phyloP scores from a whole-genome alignment of 169 alveolate genomes.

The Plasmodium yoelii region DNA sequence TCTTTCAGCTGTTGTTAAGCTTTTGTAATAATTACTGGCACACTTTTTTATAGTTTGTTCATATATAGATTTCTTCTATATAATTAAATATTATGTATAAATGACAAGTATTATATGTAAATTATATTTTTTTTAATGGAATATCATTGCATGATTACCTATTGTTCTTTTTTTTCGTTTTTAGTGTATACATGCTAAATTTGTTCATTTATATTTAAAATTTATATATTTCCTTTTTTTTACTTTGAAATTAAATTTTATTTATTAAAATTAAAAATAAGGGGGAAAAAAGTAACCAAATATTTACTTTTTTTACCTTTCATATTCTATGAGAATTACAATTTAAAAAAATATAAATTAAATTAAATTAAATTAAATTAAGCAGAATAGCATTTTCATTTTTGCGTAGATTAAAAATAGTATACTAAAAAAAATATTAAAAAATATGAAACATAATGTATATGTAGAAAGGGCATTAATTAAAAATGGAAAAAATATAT shows the following conservation, averaged over 20 bases:
- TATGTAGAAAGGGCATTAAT: conserved; percentile 1
- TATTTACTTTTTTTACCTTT: conserved; percentile 26
- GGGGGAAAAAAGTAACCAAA: conserved; percentile 22
- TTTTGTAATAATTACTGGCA: conserved; percentile 47
- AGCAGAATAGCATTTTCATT: conserved; percentile 7
- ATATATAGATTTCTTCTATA: background rate
- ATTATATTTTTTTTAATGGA: conserved; percentile 27
- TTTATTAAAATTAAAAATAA: conserved; percentile 44
- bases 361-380: background rate
- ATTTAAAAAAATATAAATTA: background rate
- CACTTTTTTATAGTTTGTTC: conserved; percentile 62
- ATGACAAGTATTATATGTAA: conserved; percentile 9
- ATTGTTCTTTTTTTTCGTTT: conserved; percentile 51
- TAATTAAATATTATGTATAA: background rate
- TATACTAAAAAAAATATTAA: conserved; percentile 17
- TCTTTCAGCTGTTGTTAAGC: conserved; percentile 63
- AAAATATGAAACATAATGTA: conserved; percentile 5
- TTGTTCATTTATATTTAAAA: conserved; percentile 64
- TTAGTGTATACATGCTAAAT: conserved; percentile 55
- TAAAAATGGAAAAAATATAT: too few relatives aligned
- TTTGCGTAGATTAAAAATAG: conserved; percentile 25
- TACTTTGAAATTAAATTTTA: conserved; percentile 28
- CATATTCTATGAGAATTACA: conserved; percentile 5
- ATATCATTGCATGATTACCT: conserved; percentile 48
- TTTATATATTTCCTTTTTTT: conserved; percentile 25